phyloP scores from a whole-genome alignment of 169 alveolate genomes.

The Plasmodium billcollinsi region DNA sequence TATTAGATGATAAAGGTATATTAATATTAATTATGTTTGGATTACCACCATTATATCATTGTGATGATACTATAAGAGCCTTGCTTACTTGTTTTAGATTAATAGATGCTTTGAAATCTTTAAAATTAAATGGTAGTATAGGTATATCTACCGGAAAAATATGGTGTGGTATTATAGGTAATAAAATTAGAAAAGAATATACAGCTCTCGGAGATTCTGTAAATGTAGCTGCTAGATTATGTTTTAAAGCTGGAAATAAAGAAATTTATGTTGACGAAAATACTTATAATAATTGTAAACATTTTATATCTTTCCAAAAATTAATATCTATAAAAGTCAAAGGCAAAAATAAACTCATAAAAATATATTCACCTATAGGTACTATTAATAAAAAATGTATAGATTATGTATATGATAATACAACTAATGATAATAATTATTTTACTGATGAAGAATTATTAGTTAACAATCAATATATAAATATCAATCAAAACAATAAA shows the following conservation, averaged over 20 bases:
- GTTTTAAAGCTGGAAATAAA: slow-evolving; percentile 75
- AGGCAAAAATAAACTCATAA: slow-evolving; percentile 84
- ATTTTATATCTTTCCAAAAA: slow-evolving; percentile 81
- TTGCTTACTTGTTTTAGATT: slow-evolving; percentile 85
- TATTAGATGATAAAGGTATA: slow-evolving; percentile 90
- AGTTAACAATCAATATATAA: neutral
- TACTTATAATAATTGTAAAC: slow-evolving; percentile 82
- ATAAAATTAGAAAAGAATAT: slow-evolving; percentile 87
- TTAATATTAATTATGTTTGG: slow-evolving; percentile 86
- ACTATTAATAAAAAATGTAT: slow-evolving; percentile 58
- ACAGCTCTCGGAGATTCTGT: slow-evolving; percentile 89
- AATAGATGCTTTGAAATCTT: slow-evolving; percentile 79
- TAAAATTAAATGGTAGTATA: slow-evolving; percentile 85
- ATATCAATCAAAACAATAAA: neutral
- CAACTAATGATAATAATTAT: neutral
- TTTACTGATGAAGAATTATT: slow-evolving; percentile 63
- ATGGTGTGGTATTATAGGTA: slow-evolving; percentile 91
- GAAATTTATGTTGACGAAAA: slow-evolving; percentile 82
- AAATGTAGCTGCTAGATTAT: slow-evolving; percentile 86
- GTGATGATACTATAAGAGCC: slow-evolving; percentile 89
- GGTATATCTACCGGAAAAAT: slow-evolving; percentile 89
- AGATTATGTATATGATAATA: slow-evolving; percentile 1
- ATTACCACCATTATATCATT: slow-evolving; percentile 89
- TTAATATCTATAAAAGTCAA: slow-evolving; percentile 84
- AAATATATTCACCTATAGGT: slow-evolving; percentile 88